Evolutionary conservation across 176 grass and related monocot genomes (phyloP).

Genomic region (Triticum monococcum): DNA sequence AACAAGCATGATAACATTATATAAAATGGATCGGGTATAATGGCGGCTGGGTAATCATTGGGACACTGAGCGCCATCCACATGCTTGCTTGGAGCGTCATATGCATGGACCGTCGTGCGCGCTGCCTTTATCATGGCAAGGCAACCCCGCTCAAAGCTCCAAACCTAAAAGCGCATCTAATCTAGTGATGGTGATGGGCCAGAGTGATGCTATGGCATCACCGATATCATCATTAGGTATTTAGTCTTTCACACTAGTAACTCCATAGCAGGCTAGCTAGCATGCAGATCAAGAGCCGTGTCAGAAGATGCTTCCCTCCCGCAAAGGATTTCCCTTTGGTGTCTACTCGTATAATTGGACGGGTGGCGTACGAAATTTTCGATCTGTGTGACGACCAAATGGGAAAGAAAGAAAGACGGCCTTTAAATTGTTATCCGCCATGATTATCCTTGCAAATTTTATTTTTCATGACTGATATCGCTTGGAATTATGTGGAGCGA

Average conservation of each 20-base stretch:
- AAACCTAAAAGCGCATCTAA: slow-evolving; percentile 41
- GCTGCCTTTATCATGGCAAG: slow-evolving; percentile 30
- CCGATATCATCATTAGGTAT: not conserved
- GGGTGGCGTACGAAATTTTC: not conserved
- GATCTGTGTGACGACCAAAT: not conserved
- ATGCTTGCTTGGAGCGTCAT: slow-evolving; percentile 6
- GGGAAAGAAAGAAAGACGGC: not conserved
- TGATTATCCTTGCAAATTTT: not conserved
- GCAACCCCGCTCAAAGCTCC: not conserved
- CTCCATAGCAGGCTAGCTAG: not conserved
- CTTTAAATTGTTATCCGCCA: not conserved
- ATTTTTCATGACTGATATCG: not conserved
- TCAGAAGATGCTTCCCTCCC: slow-evolving; percentile 12
- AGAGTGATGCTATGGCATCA: not conserved
- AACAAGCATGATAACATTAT: not conserved
- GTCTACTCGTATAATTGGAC: not conserved
- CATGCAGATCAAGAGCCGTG: not conserved
- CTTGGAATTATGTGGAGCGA: not conserved
- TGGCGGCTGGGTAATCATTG: slow-evolving; percentile 22
- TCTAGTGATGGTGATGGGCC: slow-evolving; percentile 33
- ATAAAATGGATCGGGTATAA: not conserved
- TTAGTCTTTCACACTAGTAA: slow-evolving; percentile 18
- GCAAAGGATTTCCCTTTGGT: not conserved
- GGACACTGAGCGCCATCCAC: slow-evolving; percentile 18
- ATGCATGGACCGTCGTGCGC: slow-evolving; percentile 19